Conservation (phyloP, 441 rosid species). For the Corymbia citriodora region DNA sequence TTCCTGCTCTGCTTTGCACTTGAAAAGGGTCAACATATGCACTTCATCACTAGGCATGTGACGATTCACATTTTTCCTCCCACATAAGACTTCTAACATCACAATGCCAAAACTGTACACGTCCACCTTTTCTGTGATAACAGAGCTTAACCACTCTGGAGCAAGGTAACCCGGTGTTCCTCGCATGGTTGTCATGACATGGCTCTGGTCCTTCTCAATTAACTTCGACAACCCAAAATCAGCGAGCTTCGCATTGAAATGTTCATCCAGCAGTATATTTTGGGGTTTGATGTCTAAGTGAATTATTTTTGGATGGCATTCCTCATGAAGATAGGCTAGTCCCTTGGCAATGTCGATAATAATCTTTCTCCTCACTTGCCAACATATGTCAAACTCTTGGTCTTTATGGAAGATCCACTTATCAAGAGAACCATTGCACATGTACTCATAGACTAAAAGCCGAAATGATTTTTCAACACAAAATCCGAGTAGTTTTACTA, state of each 20-base stretch:
- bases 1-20: conserved; percentile 1
- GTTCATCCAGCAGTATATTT: conserved; percentile 18
- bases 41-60: not conserved
- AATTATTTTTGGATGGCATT: conserved; percentile 14
- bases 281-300: conserved; percentile 18
- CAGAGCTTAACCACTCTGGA: not conserved
- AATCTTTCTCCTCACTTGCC: too few relatives aligned
- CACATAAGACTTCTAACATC: conserved; percentile 15
- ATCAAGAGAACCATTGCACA: not conserved
- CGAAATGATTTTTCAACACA: too few relatives aligned
- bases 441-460: too few relatives aligned
- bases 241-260: conserved; percentile 21
- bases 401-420: too few relatives aligned
- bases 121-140: not conserved
- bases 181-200: conserved; percentile 14
- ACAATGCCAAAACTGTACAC: conserved; percentile 16
- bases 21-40: conserved; percentile 6
- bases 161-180: conserved; percentile 21
- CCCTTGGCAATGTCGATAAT: too few relatives aligned
- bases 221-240: conserved; percentile 30
- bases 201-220: conserved; percentile 14
- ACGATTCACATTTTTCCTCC: conserved; percentile 9
- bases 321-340: conserved; percentile 17
- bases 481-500: too few relatives aligned
- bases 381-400: too few relatives aligned